phyloP scores from a whole-genome alignment of 1,284 basidiomycete genomes.

The Cryptococcus sp. region DNA sequence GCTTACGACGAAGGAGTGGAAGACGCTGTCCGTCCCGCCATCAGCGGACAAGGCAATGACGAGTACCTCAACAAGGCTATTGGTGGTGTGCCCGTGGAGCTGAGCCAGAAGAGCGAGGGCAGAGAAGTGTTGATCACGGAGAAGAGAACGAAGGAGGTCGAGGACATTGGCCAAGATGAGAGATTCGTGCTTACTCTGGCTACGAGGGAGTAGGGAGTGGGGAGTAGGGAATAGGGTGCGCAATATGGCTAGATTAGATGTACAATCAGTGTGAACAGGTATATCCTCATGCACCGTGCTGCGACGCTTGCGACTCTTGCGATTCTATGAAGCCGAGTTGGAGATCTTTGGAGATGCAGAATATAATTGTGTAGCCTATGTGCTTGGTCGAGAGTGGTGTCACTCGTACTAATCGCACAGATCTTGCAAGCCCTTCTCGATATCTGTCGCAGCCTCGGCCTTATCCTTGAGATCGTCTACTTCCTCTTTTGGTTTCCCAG shows the following conservation, averaged over 20 bases:
- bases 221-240: neutral
- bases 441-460: slow-evolving; percentile 1
- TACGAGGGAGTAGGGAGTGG: slow-evolving; percentile 18
- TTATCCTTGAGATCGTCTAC: slow-evolving; percentile 4
- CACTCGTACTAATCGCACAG: slow-evolving; percentile 2
- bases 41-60: slow-evolving; percentile 60
- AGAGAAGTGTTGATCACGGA: slow-evolving; percentile 61
- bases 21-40: slow-evolving; percentile 68
- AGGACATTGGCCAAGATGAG: slow-evolving; percentile 88
- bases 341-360: too few relatives aligned
- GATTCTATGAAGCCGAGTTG: too few relatives aligned
- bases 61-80: slow-evolving; percentile 78
- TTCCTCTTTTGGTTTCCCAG: neutral
- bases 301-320: too few relatives aligned
- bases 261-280: too few relatives aligned
- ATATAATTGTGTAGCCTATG: too few relatives aligned
- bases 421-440: slow-evolving; percentile 9
- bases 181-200: slow-evolving; percentile 53
- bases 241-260: too few relatives aligned
- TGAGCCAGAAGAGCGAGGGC: slow-evolving; percentile 68
- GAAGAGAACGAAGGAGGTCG: slow-evolving; percentile 76
- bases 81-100: slow-evolving; percentile 68
- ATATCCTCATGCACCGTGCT: too few relatives aligned
- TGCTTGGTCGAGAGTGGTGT: too few relatives aligned
- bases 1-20: slow-evolving; percentile 71